Conservation (phyloP, 352 stramenopile species). For the Globisporangium solare region DNA sequence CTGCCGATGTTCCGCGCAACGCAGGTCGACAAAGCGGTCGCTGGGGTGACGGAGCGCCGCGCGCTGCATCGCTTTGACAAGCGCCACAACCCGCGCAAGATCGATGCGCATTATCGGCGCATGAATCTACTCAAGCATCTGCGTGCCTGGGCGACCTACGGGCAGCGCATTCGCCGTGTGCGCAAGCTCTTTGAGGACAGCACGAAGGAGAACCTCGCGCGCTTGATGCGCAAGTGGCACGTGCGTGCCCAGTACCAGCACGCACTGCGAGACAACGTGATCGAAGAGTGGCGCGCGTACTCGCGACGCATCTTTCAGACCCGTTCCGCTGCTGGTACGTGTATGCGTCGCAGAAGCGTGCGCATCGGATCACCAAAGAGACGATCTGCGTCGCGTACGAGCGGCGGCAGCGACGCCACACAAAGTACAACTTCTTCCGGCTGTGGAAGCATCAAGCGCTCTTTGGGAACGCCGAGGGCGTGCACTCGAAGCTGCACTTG, state of each 20-base stretch:
- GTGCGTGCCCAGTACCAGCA: conserved; percentile 56
- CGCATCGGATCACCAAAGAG: conserved; percentile 41
- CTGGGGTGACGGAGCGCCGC: conserved; percentile 36
- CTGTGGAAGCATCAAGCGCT: conserved; percentile 77
- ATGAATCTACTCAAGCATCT: conserved; percentile 52
- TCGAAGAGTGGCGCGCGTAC: conserved; percentile 64
- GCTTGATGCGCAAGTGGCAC: conserved; percentile 43
- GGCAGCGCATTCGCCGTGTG: conserved; percentile 48
- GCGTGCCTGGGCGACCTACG: conserved; percentile 41
- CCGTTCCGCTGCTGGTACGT: conserved; percentile 68
- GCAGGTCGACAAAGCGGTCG: conserved; percentile 60
- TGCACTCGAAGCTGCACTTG: conserved; percentile 64
- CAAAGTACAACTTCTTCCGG: conserved; percentile 77
- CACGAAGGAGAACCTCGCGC: conserved; percentile 33
- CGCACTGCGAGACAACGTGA: conserved; percentile 32
- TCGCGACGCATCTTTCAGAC: conserved; percentile 61
- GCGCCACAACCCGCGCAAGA: conserved; percentile 63
- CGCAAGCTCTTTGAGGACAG: conserved; percentile 61
- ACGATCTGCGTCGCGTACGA: conserved; percentile 69
- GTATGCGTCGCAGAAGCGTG: conserved; percentile 31
- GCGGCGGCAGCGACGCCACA: conserved; percentile 49
- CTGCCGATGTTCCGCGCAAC: conserved; percentile 37
- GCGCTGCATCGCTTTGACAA: conserved; percentile 67
- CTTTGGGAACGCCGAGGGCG: conserved; percentile 62
- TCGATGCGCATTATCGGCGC: conserved; percentile 57